Evolutionary conservation across 768 basidiomycete species (phyloP), one percentile per base, ranked within the genome.

Genomic region (Atractiella rhizophila): DNA sequence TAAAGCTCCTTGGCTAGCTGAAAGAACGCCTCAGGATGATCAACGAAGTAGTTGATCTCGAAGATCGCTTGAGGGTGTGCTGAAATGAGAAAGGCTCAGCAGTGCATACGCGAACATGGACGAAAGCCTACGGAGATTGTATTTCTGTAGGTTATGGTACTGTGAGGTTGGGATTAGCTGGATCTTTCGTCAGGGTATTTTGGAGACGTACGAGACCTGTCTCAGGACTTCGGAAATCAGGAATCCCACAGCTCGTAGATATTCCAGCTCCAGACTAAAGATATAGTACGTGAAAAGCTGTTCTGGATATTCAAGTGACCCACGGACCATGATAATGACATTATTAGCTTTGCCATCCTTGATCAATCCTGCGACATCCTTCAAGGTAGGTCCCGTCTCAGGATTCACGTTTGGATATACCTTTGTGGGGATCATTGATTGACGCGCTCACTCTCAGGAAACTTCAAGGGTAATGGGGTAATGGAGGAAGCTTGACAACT

Each of bases 31-130:
- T 59, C 40, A 4, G 52, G 54, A 5, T 38, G 13, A 13, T 50
- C 39, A 2, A 35, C 9, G 23, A 47, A 45, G 28, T 46, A 45
- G 16, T 28, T 39, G 13, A 10, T 42, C 49, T 94, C 79, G 52
- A 96, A 96, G 24, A 94, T 85, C 0, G 86, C 86, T 54, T 96
- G 86, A 0, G 72, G n/a, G 83, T 85, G n/a, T n/a, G n/a, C n/a
- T n/a, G n/a, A n/a, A n/a, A n/a, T n/a, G n/a, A n/a, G n/a, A n/a
- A 12, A 82, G 66, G 15, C 34, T 30, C 13, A 12, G 13, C 29
- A 30, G 12, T 12, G 12, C 29, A 30, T 30, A 12, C 13, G 12
- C 29, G 16, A 30, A 12, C 29, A 30, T 30, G 13, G 16, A 30
- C 16, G 16, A 12, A 30, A 30, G 29, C 29, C 16, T 12, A 12